Conservation (phyloP, 257 asterid species). For the Anisodus tanguticus region DNA sequence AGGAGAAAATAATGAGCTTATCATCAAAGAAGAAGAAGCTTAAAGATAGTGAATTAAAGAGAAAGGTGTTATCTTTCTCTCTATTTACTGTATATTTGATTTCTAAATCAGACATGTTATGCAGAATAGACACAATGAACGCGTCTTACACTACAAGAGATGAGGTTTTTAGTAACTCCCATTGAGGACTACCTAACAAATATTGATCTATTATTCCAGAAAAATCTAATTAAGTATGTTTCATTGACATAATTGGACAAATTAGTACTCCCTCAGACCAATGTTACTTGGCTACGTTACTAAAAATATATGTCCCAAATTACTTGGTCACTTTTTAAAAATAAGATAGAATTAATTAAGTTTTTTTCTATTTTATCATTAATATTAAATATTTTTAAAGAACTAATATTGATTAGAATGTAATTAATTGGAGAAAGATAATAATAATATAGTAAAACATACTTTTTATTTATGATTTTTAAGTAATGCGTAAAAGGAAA, state of each 20-base stretch:
- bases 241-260: neutral
- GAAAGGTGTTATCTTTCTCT: neutral
- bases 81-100: neutral
- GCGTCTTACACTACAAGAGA: neutral
- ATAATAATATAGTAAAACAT: too few relatives aligned
- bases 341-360: too few relatives aligned
- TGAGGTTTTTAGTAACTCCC: neutral
- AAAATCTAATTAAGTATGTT: neutral
- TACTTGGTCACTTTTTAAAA: too few relatives aligned
- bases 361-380: too few relatives aligned
- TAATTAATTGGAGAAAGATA: too few relatives aligned
- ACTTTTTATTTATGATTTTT: too few relatives aligned
- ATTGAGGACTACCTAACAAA: neutral
- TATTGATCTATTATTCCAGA: neutral
- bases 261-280: neutral
- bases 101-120: neutral
- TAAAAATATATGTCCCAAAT: too few relatives aligned
- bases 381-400: too few relatives aligned
- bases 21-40: slow-evolving; percentile 14
- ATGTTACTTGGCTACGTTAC: too few relatives aligned
- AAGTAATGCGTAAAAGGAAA: too few relatives aligned
- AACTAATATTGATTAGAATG: too few relatives aligned
- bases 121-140: neutral
- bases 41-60: neutral
- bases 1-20: slow-evolving; percentile 14